phyloP scores from a whole-genome alignment of 2,329 filamentous ascomycete genomes.

The Aspergillus intermedius region DNA sequence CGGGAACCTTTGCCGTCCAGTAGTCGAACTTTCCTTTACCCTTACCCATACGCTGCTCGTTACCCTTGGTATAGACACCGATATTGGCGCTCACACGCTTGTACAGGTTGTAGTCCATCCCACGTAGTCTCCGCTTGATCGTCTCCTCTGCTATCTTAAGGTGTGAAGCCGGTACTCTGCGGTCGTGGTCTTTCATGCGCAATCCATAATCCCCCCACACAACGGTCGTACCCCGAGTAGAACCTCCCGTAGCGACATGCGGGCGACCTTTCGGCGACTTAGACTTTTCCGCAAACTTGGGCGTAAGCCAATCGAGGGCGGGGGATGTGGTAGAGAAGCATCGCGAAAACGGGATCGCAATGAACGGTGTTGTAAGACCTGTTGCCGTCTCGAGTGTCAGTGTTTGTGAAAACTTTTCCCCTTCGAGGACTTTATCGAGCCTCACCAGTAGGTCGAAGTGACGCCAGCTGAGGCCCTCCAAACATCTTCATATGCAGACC shows the following conservation, averaged over 20 bases:
- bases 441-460: constrained; percentile 30
- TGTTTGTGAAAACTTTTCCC: constrained; percentile 7
- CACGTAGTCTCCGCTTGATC: constrained; percentile 79
- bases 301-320: constrained; percentile 70
- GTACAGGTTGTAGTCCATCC: constrained; percentile 87
- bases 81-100: constrained; percentile 88
- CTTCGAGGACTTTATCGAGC: neutral
- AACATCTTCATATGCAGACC: constrained; percentile 31
- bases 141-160: constrained; percentile 89
- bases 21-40: constrained; percentile 97
- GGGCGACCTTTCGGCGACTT: constrained; percentile 85
- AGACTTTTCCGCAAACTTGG: constrained; percentile 70
- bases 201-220: constrained; percentile 95
- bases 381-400: constrained; percentile 13
- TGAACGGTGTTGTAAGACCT: constrained; percentile 23
- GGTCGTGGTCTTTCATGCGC: constrained; percentile 88
- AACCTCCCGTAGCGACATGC: constrained; percentile 83
- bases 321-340: constrained; percentile 66
- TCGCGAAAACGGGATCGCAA: constrained; percentile 43
- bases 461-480: constrained; percentile 28
- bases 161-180: constrained; percentile 77
- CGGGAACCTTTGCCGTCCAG: constrained; percentile 84
- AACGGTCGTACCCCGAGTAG: constrained; percentile 85
- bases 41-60: constrained; percentile 98
- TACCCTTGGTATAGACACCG: constrained; percentile 90